Evolutionary conservation across 78 protist species (phyloP).

Genomic region (Dictyostelium capitatum): DNA sequence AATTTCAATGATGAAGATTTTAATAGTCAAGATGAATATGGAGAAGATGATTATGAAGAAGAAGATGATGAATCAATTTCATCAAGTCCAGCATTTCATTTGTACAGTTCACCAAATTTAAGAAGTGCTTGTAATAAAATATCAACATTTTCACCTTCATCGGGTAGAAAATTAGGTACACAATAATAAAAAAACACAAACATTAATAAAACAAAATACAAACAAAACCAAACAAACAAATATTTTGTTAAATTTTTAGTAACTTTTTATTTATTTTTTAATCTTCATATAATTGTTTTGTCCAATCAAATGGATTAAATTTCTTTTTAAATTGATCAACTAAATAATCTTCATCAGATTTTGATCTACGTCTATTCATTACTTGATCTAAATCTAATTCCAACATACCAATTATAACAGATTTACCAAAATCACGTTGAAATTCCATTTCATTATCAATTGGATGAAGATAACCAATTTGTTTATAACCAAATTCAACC

Average conservation of each 20-base stretch:
- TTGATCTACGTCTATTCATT: conserved; percentile 2
- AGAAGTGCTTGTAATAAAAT: conserved; percentile 24
- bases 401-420: conserved; percentile 54
- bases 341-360: conserved; percentile 22
- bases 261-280: neutral
- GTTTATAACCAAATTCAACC: conserved; percentile 84
- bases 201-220: neutral
- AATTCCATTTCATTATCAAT: conserved; percentile 86
- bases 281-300: conserved; percentile 30
- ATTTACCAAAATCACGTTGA: conserved; percentile 78
- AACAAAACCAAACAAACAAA: neutral
- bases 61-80: neutral
- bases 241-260: neutral
- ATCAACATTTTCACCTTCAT: conserved; percentile 1
- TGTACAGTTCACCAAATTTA: conserved; percentile 22
- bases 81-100: conserved; percentile 13
- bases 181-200: neutral
- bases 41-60: neutral
- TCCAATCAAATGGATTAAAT: conserved; percentile 48
- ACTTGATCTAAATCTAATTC: conserved; percentile 62
- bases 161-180: conserved; percentile 11
- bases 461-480: conserved; percentile 85
- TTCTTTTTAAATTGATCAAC: conserved; percentile 19
- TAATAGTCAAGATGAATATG: neutral
- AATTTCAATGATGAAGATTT: too few species aligned